Evolutionary conservation across 169 alveolate species (phyloP).

Genomic region (Babesia ovata): DNA sequence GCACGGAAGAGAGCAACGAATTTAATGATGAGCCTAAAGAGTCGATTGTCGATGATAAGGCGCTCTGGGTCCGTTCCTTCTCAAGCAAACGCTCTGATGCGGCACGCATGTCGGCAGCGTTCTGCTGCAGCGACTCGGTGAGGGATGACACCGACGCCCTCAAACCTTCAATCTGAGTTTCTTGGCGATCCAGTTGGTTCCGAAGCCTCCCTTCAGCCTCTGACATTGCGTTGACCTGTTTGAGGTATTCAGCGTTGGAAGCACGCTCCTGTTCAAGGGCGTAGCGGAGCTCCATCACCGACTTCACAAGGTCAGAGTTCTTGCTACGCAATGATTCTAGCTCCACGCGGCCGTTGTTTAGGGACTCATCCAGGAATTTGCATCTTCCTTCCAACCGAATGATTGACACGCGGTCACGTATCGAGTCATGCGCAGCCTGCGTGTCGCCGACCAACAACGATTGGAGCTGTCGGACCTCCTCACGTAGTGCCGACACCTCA

Average conservation of each 20-base stretch:
- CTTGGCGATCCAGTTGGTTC: constrained; percentile 26
- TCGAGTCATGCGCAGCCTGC: constrained; percentile 22
- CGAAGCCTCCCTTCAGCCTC: constrained; percentile 46
- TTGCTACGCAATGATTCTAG: constrained; percentile 37
- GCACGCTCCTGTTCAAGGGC: constrained; percentile 56
- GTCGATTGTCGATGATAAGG: constrained; percentile 18
- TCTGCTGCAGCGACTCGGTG: constrained; percentile 29
- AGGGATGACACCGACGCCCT: constrained; percentile 48
- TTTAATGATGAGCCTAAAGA: not conserved
- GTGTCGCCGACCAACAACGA: constrained; percentile 31
- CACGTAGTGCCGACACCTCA: constrained; percentile 48
- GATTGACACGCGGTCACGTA: constrained; percentile 49
- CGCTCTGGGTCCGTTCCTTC: constrained; percentile 29
- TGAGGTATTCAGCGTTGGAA: constrained; percentile 27
- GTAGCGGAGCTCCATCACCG: constrained; percentile 52
- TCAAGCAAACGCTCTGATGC: constrained; percentile 11
- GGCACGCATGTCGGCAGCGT: constrained; percentile 31
- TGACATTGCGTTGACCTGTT: constrained; percentile 18
- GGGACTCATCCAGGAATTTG: constrained; percentile 46
- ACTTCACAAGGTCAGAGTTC: constrained; percentile 41
- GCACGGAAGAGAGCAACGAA: constrained; percentile 1
- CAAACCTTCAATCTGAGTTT: constrained; percentile 36
- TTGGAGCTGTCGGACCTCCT: constrained; percentile 48
- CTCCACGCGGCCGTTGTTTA: constrained; percentile 25
- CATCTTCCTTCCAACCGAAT: constrained; percentile 50